Evolutionary conservation across 1,139 yeast species (phyloP).

Genomic region (Scheffersomyces lignicola): DNA sequence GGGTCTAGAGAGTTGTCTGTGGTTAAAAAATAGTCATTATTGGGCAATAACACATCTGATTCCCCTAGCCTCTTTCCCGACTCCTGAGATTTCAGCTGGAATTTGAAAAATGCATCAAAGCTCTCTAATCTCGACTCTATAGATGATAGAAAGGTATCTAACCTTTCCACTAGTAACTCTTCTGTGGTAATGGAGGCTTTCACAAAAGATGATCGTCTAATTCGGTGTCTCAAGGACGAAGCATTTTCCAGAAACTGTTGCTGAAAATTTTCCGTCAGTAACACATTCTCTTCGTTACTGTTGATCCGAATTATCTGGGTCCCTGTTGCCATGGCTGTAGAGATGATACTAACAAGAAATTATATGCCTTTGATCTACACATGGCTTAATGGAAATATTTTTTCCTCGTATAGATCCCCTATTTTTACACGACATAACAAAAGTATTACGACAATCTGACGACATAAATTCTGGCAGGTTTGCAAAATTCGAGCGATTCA

Average conservation of each 20-base stretch:
- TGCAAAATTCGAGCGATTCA: no score
- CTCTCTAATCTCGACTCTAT: conserved; percentile 53
- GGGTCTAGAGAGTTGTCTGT: conserved; percentile 1
- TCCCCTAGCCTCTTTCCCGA: conserved; percentile 5
- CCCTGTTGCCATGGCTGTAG: conserved; percentile 2
- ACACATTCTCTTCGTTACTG: background rate
- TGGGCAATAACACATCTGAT: conserved; percentile 12
- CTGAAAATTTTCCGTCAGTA: background rate
- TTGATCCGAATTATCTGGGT: background rate
- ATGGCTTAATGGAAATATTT: no score
- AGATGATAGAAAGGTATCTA: conserved; percentile 54
- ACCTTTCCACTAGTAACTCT: conserved; percentile 48
- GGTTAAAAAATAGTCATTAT: conserved; percentile 3
- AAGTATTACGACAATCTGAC: no score
- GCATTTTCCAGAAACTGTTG: background rate
- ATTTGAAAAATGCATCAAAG: conserved; percentile 51
- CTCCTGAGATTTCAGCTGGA: conserved; percentile 14
- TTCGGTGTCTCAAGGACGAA: conserved; percentile 1
- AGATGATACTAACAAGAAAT: conserved; percentile 1
- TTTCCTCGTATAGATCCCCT: no score
- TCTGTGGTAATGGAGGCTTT: conserved; percentile 31
- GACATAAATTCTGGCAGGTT: no score
- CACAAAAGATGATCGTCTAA: conserved; percentile 2
- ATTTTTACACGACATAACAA: no score
- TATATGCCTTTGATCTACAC: no score